Conservation (phyloP, 306 rosid species). For the Crataegus laevigata region DNA sequence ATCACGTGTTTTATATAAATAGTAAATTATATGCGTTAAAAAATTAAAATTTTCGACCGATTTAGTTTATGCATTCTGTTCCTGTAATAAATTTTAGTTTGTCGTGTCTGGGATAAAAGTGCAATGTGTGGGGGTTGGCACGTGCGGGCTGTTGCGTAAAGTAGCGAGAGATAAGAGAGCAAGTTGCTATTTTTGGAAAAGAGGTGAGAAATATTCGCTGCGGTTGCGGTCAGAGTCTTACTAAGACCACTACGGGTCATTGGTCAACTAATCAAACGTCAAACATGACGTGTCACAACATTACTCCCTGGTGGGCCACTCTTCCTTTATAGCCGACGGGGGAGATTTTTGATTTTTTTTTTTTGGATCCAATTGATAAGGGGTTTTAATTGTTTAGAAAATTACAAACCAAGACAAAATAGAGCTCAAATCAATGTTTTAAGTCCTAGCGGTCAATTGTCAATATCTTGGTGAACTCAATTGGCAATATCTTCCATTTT, state of each 20-base stretch:
- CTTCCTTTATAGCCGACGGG: background rate
- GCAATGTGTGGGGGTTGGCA: background rate
- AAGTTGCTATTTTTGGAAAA: constrained; percentile 1
- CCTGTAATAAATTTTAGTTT: background rate
- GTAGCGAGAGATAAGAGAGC: background rate
- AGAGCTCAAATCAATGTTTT: no score
- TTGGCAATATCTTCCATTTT: no score
- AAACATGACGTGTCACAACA: background rate
- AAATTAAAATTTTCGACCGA: no score
- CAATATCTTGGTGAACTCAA: no score
- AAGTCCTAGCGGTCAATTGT: no score
- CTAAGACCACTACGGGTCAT: constrained; percentile 12
- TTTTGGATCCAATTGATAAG: background rate
- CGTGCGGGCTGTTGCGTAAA: constrained; percentile 1
- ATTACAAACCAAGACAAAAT: no score
- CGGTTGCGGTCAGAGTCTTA: constrained; percentile 37
- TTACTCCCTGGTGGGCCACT: background rate
- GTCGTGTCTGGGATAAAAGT: background rate
- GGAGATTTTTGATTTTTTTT: background rate
- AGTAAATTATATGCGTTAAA: no score
- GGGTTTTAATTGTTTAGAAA: no score
- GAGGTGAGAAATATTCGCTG: background rate
- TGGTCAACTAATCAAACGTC: constrained; percentile 53
- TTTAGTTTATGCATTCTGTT: constrained; percentile 2
- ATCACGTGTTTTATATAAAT: no score